A percentile compares a stretch with the other conserved stretches of the same genome.
These are phyloP conservation scores for Aureobasidium mangrovei DNA, from an alignment of 2,329 filamentous ascomycete genomes.

Conservation along the genomic window DNA sequence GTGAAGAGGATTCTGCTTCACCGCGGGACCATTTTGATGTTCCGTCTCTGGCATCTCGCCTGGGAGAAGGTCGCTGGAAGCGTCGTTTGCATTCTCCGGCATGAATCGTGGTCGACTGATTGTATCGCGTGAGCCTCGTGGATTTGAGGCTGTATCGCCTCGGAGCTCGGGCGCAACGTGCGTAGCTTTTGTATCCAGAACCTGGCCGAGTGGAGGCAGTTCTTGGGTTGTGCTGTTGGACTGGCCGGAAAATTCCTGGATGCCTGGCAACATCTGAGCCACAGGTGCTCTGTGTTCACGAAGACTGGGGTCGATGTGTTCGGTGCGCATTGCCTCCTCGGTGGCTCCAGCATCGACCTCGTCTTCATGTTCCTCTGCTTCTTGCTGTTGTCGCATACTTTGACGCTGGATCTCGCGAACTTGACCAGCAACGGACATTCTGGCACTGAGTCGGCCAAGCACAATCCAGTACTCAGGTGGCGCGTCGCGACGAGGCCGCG, in stretches of 20 bases:
- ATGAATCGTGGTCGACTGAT: no score
- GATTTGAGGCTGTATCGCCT: no score
- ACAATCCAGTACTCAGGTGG: neutral
- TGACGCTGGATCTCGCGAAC: conserved; percentile 1
- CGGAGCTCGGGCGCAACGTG: no score
- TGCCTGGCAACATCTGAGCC: conserved; percentile 2
- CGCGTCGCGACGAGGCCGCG: neutral
- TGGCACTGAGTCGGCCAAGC: neutral
- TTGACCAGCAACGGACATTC: neutral
- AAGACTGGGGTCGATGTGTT: neutral
- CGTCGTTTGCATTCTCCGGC: no score
- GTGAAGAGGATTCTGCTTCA: no score
- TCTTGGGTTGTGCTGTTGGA: neutral
- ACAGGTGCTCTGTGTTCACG: conserved; percentile 2
- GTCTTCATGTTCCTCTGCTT: neutral
- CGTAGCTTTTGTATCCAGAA: neutral
- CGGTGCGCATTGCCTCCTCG: neutral
- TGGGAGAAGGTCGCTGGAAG: no score
- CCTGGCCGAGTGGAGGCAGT: neutral
- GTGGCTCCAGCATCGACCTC: neutral
- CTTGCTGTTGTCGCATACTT: neutral
- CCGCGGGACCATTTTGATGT: no score
- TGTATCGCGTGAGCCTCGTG: no score
- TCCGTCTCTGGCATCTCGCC: no score
- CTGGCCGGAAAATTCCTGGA: neutral